phyloP scores from a whole-genome alignment of 805 yeast genomes.

The Saccharomycopsis capsularis region DNA sequence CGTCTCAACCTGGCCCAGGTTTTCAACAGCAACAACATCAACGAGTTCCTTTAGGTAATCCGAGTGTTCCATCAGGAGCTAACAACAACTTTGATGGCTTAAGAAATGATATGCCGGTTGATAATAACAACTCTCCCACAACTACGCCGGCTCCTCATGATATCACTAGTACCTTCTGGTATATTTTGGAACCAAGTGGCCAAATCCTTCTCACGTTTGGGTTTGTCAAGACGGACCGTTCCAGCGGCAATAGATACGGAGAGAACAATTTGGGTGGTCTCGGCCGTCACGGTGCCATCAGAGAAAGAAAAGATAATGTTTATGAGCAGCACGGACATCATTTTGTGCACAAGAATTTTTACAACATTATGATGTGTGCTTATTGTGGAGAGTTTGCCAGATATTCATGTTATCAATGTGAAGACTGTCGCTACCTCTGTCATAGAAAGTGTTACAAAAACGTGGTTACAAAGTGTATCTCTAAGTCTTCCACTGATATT shows the following conservation, averaged over 20 bases:
- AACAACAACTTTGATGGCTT: slow-evolving; percentile 16
- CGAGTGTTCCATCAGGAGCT: slow-evolving; percentile 21
- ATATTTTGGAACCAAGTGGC: slow-evolving; percentile 89
- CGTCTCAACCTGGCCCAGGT: slow-evolving; percentile 24
- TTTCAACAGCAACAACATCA: too few relatives aligned
- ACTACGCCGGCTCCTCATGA: slow-evolving; percentile 21
- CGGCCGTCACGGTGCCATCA: slow-evolving; percentile 97
- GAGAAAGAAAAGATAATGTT: slow-evolving; percentile 82
- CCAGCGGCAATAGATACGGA: neutral
- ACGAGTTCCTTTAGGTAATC: too few relatives aligned
- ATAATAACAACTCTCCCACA: slow-evolving; percentile 6
- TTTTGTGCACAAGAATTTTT: slow-evolving; percentile 90
- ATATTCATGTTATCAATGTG: slow-evolving; percentile 81
- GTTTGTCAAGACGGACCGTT: slow-evolving; percentile 60
- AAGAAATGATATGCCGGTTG: slow-evolving; percentile 8
- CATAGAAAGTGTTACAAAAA: slow-evolving; percentile 76
- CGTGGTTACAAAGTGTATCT: slow-evolving; percentile 78
- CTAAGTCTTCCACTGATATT: slow-evolving; percentile 61
- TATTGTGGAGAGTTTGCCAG: slow-evolving; percentile 92
- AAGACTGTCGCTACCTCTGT: slow-evolving; percentile 73
- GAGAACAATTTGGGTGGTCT: slow-evolving; percentile 45
- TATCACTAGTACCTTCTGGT: slow-evolving; percentile 70
- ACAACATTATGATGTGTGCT: slow-evolving; percentile 95
- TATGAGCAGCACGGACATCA: slow-evolving; percentile 96
- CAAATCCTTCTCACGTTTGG: slow-evolving; percentile 73